Base-by-base conservation (phyloP, 306 rosid genomes). In the Malus fusca region DNA sequence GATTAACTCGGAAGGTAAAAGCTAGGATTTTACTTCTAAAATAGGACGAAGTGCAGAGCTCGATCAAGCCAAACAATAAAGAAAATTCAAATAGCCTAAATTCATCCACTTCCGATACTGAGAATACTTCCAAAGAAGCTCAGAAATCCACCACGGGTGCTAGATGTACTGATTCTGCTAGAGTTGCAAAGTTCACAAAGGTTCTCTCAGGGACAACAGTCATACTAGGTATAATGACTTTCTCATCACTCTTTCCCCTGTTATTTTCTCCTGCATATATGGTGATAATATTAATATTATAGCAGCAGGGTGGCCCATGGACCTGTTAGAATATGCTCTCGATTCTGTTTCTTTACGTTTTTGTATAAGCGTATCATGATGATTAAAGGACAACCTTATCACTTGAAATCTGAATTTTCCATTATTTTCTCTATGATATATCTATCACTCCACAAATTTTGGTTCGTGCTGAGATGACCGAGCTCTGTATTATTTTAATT, bases 81-180 rank as follows among this genome's bases (percentile, higher is more conserved):
- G 59, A 81, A 35, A 81, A 62, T 77, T 83, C 75, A 78, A 91
- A 46, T 74, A 90, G 77, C 84, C 79, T 72, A 58, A 90, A 85
- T 67, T 48, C 79, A 43, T 83, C 90, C 59, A 81, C 81, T 17
- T 82, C 83, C 8, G 71, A 40, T 61, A 56, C 75, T 59, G 92
- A 88, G 64, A 79, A 51, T 76, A 58, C 81, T 30, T 56, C 91
- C 55, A 85, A 86, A 86, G 93, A 85, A 69, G 76, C 85, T n/a
- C 89, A 52, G 46, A 91, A 87, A 72, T 76, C 89, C 73, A 62
- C 87, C 70, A 69, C 83, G 77, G 94, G 98, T 64, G 88, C 91
- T 37, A 88, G 98, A 84, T 90, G 97, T 76, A 93, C 96, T 66
- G 98, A 93, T 81, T 87, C 97, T 76, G 94, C 98, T 33, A 87